Percentiles rank a stretch among this genome's conserved stretches.
phyloP scores from a whole-genome alignment of 306 rosid species.

The Ziziphus jujuba region DNA sequence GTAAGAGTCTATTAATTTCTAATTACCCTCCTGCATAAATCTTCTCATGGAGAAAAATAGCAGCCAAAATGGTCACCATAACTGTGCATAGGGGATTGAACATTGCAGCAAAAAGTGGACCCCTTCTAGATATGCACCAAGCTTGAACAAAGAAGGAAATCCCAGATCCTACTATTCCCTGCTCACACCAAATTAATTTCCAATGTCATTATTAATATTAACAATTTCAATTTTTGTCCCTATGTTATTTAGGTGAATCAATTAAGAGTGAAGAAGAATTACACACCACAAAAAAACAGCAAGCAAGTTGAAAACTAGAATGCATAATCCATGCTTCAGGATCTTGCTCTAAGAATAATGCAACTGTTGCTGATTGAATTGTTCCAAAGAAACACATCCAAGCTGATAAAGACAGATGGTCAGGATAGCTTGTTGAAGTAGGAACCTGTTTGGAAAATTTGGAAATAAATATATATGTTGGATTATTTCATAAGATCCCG shows the following conservation, averaged over 20 bases:
- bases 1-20: neutral
- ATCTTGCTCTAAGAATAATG: constrained; percentile 36
- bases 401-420: constrained; percentile 45
- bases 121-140: constrained; percentile 56
- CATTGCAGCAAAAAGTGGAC: constrained; percentile 52
- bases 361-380: constrained; percentile 34
- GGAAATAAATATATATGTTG: neutral
- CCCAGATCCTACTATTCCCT: constrained; percentile 59
- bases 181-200: neutral
- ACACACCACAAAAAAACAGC: constrained; percentile 19
- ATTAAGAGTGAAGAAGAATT: neutral
- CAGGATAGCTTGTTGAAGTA: constrained; percentile 39
- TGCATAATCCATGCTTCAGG: constrained; percentile 41
- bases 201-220: too few species aligned
- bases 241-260: neutral
- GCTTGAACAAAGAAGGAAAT: constrained; percentile 45
- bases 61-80: constrained; percentile 42
- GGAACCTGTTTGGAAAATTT: constrained; percentile 42
- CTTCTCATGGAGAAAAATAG: constrained; percentile 46
- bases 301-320: constrained; percentile 27
- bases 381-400: constrained; percentile 61
- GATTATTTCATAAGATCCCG: too few species aligned
- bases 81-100: constrained; percentile 50
- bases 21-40: constrained; percentile 34
- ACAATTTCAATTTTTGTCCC: neutral